A percentile compares a stretch with the other conserved stretches of the same genome.
These are phyloP conservation scores for Leptosphaerulina australis DNA, from an alignment of 2,329 filamentous ascomycete genomes.

Conservation along the genomic window DNA sequence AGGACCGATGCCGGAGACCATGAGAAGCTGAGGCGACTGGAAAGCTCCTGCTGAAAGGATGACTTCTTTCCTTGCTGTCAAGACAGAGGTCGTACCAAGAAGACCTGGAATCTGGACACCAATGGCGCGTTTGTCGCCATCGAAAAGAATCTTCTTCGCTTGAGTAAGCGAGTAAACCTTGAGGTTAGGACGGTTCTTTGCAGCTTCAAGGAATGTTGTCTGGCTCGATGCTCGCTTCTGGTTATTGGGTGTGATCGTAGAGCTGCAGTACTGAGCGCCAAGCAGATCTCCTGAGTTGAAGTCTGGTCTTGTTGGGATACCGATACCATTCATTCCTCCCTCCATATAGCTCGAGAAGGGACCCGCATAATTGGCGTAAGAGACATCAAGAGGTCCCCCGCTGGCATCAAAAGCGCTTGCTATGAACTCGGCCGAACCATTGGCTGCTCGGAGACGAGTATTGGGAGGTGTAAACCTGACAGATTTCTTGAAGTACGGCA, in stretches of 20 bases:
- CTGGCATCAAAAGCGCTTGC: slow-evolving; percentile 15
- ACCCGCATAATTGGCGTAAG: too few relatives aligned
- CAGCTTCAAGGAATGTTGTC: slow-evolving; percentile 13
- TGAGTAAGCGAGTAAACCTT: slow-evolving; percentile 40
- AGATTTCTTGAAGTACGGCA: slow-evolving; percentile 38
- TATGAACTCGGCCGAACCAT: slow-evolving; percentile 17
- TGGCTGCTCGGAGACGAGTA: slow-evolving; percentile 12
- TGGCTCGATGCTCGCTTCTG: slow-evolving; percentile 20
- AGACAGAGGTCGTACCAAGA: not conserved
- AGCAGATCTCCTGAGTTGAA: slow-evolving; percentile 28
- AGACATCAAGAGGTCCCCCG: too few relatives aligned
- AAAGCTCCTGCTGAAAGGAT: slow-evolving; percentile 54
- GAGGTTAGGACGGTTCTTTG: slow-evolving; percentile 1
- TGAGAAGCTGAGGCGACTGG: slow-evolving; percentile 50
- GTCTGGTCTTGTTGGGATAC: slow-evolving; percentile 19
- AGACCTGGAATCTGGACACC: slow-evolving; percentile 15
- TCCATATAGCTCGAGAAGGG: too few relatives aligned
- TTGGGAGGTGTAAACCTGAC: slow-evolving; percentile 40
- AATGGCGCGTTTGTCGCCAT: slow-evolving; percentile 13
- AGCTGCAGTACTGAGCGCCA: slow-evolving; percentile 24
- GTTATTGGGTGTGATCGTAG: slow-evolving; percentile 33
- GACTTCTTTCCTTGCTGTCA: slow-evolving; percentile 48
- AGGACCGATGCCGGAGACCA: slow-evolving; percentile 48
- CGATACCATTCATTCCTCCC: too few relatives aligned
- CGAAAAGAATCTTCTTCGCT: slow-evolving; percentile 45